Conservation (phyloP, 1,284 basidiomycete genomes). For the Lentinus polychrous region DNA sequence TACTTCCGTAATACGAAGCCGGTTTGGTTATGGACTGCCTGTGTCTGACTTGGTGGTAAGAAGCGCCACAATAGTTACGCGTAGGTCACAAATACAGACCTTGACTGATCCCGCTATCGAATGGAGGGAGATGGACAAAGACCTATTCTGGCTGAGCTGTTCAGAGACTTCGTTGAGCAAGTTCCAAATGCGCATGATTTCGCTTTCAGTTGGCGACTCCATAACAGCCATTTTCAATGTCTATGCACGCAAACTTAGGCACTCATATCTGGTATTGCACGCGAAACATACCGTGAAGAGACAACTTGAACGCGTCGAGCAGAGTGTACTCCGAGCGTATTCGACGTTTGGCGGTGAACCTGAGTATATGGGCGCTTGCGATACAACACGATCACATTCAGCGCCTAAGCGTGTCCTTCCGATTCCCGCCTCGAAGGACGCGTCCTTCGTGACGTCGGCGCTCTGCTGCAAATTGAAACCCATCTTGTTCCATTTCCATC, state of each 20-base stretch:
- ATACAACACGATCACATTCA: too few relatives aligned
- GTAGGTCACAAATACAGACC: constrained; percentile 34
- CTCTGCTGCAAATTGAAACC: too few relatives aligned
- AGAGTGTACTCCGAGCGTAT: too few relatives aligned
- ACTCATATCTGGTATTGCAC: neutral
- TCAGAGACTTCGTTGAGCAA: constrained; percentile 77
- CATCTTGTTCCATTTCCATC: too few relatives aligned
- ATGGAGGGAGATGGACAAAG: constrained; percentile 49
- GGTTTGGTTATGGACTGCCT: constrained; percentile 67
- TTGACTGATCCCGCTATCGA: constrained; percentile 73
- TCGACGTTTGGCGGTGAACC: too few relatives aligned
- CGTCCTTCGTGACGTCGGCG: too few relatives aligned
- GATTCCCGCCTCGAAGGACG: too few relatives aligned
- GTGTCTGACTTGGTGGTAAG: constrained; percentile 33
- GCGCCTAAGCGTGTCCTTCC: too few relatives aligned
- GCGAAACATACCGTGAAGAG: too few relatives aligned
- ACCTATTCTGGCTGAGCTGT: constrained; percentile 78
- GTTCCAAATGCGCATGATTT: constrained; percentile 64
- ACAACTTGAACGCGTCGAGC: too few relatives aligned
- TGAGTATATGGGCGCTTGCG: too few relatives aligned
- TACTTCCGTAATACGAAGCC: constrained; percentile 88
- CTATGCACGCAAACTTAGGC: neutral
- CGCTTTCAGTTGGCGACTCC: constrained; percentile 16
- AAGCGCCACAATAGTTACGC: neutral
- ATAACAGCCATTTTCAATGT: constrained; percentile 4